Evolutionary conservation across 176 grass and related monocot species (phyloP), one percentile per base, ranked within the genome.

Genomic region (Triticum timopheevii): DNA sequence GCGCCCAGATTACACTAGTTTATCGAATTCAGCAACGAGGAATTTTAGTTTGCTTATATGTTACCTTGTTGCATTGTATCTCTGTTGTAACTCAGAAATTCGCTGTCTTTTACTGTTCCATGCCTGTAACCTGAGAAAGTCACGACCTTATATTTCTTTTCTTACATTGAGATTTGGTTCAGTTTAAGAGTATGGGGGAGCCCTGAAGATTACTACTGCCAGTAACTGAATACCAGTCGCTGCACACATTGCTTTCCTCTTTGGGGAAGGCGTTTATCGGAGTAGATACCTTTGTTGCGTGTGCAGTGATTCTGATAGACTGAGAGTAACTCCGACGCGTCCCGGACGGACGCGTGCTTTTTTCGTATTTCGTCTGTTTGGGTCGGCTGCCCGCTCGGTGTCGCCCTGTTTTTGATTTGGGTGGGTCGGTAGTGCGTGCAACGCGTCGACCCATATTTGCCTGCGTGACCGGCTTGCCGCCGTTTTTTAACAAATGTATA

Each of bases 1-100:
- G 63, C 62, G 4, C 9, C 25, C 61, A 80, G 75, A 91, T 70
- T 87, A 62, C 47, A 61, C 73, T 88, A 85, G 82, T 40, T 80
- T 84, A 54, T 84, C 54, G 42, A 83, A 62, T 87, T 88, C 22
- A 76, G 81, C 28, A 28, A 33, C 49, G 54, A 34, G 71, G 69
- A 69, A 76, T 30, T 84, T 80, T 6, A 59, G 69, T 74, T 36
- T 81, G 61, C 6, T 49, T 25, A 42, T 59, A n/a, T 67, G 35
- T 67, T 85, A 34, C 82, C 13, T 65, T 74, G 35, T 67, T 76
- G 82, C 82, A 80, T 44, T 85, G 17, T 85, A 27, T 74, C 25
- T 76, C 33, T 84, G 13, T 24, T 85, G 61, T 80, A 56, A 73
- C 67, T 16, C 5, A 20, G 35, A 16, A 34, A 65, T 79, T 79